Base-by-base conservation (phyloP, 2,329 filamentous ascomycete species). In the Ophiocordyceps unilateralis region DNA sequence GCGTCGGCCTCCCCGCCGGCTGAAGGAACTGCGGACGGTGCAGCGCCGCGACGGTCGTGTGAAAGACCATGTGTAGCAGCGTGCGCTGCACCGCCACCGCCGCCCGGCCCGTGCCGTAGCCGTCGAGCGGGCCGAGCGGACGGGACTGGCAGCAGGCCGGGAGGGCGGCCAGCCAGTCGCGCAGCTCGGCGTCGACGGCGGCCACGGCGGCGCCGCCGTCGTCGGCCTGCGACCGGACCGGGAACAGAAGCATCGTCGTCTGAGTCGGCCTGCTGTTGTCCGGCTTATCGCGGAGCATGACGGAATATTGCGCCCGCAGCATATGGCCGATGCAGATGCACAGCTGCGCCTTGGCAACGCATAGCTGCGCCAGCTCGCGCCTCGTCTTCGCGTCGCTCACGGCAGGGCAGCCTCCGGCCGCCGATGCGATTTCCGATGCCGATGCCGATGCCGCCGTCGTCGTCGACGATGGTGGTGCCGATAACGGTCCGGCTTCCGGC, bases 31-130 rank as follows among this genome's bases (percentile, higher is more conserved):
- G 87, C 2, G 89, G 89, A 24, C 89, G 79, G 59, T 95, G 88
- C 17, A 96, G 70, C 3, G 89, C 89, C 42, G 86, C 94, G 17
- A 93, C 72, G 1, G 88, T 93, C 2, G 89, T 93, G 59, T 87
- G 83, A 61, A 93, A 94, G 2, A 94, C 78, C 81, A 95, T 93
- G 59, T 93, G 86, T 30, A 96, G 67, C 19, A 95, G 69, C n/a
- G 83, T 84, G 40, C 84, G 76, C 57, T 94, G 86, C 3, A 94
- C 67, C 0, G 70, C 70, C 41, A 76, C 53, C 8, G 74, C 75
- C 4, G 76, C 68, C 34, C 70, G 69, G 28, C 78, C 78, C 15
- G 8, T n/a, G 17, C 77, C 69, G 42, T 74, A 68, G 41, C 76
- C 59, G 46, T 79, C 79, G 44, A 68, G 55, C 12, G 65, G 60